Evolutionary conservation across 768 basidiomycete species (phyloP), one percentile per base, ranked within the genome.

Genomic region (Naganishia vaughanmartiniae): DNA sequence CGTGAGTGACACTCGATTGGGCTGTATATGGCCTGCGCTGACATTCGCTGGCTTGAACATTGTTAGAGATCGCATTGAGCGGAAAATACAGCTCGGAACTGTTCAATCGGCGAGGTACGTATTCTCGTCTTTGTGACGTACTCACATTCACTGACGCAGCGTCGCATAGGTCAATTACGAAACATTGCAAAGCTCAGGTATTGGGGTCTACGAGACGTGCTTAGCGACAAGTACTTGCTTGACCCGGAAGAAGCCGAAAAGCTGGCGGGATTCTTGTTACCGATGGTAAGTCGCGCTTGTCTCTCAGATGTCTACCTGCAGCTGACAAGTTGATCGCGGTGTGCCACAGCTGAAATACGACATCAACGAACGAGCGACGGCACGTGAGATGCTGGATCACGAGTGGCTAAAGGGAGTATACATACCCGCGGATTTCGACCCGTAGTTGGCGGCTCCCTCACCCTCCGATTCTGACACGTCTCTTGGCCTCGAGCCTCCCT

Each of bases 201-300:
- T 81, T 97, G 80, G 80, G 78, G 92, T 12, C 83, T 95, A 65
- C 84, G 86, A 74, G 87, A 88, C 28, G 92, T 95, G 73, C 90
- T 96, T 87, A 85, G 84, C 58, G 94, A 99, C 85, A 98, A 99
- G 83, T 98, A 98, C 83, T 87, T 96, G 68, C 92, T 99, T 78
- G 88, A 92, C 0, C 86, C 87, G 60, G 82, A 85, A 5, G 93
- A 94, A 65, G 91, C 95, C 0, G 90, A 91, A 53, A 83, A 86
- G 46, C 81, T 92, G 26, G 89, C 88, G 75, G 79, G 83, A 30
- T 92, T 92, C 80, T 80, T 92, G 72, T 84, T 84, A 73, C 90
- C 90, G 33, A 91, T 91, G 91, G 84, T 92, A 21, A 36, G 69
- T 57, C 30, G 14, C 31, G 3, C 11, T n/a, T n/a, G 26, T 3